Base-by-base conservation (phyloP, 164 flowering plant species). In the Annona cherimola region DNA sequence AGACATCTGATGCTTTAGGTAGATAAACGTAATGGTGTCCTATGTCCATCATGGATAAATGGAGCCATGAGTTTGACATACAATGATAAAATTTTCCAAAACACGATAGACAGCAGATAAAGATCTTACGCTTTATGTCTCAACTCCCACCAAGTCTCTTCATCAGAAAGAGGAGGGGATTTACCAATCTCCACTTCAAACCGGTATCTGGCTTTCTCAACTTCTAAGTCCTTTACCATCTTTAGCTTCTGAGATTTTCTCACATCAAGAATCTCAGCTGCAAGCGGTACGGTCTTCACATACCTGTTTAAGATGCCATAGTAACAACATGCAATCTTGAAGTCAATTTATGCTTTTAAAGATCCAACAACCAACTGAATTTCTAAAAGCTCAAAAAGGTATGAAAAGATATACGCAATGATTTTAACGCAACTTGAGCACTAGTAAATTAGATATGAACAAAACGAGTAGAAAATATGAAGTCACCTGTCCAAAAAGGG, bases 171-270 rank as follows among this genome's bases (percentile, higher is more conserved):
- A 77, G 93, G 95, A 55, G 99, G 99, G 67, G 97, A 80, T 88
- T 93, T 89, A 72, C 99, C 99, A 83, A 96, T 93, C 84, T 90
- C 97, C 68, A 84, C 86, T 82, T 96, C 98, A 77, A 96, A 84
- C 12, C 81, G 82, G 45, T 65, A 84, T 77, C 97, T 87, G 57
- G 94, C 92, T 76, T 73, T 83, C 81, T 93, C 95, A 74, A 78
- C 62, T 54, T 90, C 87, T 66, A 96, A 73, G 71, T 85, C 85
- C 81, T 88, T 84, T 26, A 96, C 80, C 88, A 96, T 93, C 81
- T 91, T 88, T 69, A 93, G 96, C 77, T 96, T 96, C 81, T 96
- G 99, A 75, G 50, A 64, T 77, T 83, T 91, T 78, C 97, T 84
- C 43, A 93, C 96, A 77, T 96, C 99, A 76, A 96, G 84, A 74